Evolutionary conservation across 768 basidiomycete species (phyloP), one percentile per base, ranked within the genome.

Genomic region (Phylloporus arenicola): DNA sequence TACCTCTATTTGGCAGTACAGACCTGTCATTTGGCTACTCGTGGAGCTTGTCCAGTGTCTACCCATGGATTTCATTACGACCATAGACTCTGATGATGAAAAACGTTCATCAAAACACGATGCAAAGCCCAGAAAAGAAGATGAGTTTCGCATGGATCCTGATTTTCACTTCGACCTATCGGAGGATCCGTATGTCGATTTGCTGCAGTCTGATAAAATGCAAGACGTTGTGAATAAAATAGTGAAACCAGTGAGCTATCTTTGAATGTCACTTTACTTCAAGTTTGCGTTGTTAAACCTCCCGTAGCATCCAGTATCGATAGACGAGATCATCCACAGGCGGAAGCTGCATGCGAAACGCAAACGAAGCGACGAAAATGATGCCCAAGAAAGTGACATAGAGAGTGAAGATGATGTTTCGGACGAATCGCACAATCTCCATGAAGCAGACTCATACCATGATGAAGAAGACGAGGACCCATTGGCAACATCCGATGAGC

Each of bases 251-350:
- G 86, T 87, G 43, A 43, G 64, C 52, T 76, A 45, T 16, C 69
- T 57, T 56, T 33, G 43, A 51, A 44, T 24, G 27, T 17, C n/a
- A 12, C 37, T 45, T 27, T 33, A 3, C 7, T 45, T 24, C 29
- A 29, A 19, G 16, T 37, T 40, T 38, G 29, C 10, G 30, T 49
- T 29, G 54, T 33, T 53, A 47, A 46, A 56, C 37, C 45, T 33
- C 34, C 51, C 22, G 48, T 55, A 90, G 85, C 72, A 79, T 64
- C 84, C 84, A n/a, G 81, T 95, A 47, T 90, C 86, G 40, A 84
- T 97, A 10, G 88, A 95, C 65, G 91, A 95, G 61, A 94, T 97
- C 53, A 94, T 97, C 66, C 83, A 84, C 45, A 79, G 86, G 50
- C 77, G 83, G 60, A 78, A 74, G 62, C 59, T 83, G 50, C 56